Conservation (phyloP, 768 basidiomycete species). For the Trichaptum fuscoviolaceum region DNA sequence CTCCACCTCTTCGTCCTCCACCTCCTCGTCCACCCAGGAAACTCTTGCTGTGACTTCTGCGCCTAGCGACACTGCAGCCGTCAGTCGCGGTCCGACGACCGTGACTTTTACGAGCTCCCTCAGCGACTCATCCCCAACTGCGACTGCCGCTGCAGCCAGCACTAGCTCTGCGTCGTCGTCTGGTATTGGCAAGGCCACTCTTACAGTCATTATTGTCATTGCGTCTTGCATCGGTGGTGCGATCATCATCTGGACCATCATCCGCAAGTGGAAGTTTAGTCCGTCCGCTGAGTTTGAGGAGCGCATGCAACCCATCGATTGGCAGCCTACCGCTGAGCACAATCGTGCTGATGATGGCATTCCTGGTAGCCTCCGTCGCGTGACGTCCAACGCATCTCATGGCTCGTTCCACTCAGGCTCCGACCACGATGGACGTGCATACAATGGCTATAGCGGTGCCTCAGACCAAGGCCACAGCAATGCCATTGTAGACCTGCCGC, state of each 20-base stretch:
- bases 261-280: slow-evolving; percentile 89
- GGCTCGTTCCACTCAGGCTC: slow-evolving; percentile 51
- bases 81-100: slow-evolving; percentile 12
- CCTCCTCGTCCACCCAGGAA: slow-evolving; percentile 9
- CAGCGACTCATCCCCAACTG: neutral
- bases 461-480: slow-evolving; percentile 29
- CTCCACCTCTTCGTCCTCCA: slow-evolving; percentile 15
- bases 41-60: slow-evolving; percentile 8
- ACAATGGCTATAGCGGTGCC: slow-evolving; percentile 21
- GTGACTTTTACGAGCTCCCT: slow-evolving; percentile 19
- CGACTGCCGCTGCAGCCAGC: slow-evolving; percentile 19
- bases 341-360: slow-evolving; percentile 34
- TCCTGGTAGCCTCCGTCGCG: slow-evolving; percentile 46
- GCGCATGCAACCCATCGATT: slow-evolving; percentile 84
- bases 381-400: slow-evolving; percentile 49
- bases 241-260: slow-evolving; percentile 79
- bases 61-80: slow-evolving; percentile 23
- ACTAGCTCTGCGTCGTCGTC: slow-evolving; percentile 22
- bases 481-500: slow-evolving; percentile 44
- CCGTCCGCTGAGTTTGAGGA: slow-evolving; percentile 76
- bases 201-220: slow-evolving; percentile 64
- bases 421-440: slow-evolving; percentile 31
- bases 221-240: slow-evolving; percentile 64
- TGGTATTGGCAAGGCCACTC: slow-evolving; percentile 35
- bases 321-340: slow-evolving; percentile 57